Evolutionary conservation across 495 filamentous ascomycete species (phyloP), one percentile per base, ranked within the genome.

Genomic region (Corynascus novoguineensis): DNA sequence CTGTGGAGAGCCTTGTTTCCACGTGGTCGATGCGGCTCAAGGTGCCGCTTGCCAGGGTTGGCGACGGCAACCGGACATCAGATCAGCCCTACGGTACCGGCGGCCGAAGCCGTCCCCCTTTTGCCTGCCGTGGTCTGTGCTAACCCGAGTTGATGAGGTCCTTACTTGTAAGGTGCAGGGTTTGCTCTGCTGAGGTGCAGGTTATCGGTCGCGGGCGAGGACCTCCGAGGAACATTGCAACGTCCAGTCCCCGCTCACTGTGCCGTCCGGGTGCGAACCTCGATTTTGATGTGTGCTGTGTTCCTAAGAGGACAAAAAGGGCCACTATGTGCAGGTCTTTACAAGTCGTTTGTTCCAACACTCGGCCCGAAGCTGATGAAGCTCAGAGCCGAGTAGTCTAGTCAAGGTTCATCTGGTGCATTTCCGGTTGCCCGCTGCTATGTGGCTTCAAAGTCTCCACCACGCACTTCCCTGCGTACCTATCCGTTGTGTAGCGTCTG

Each of bases 1-100:
- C 54, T 65, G 64, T 63, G 67, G 60, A 55, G 65, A 62, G 60
- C 57, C 55, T 10, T 57, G 38, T 54, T 56, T 41, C 44, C 62
- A 64, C 61, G 59, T 64, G 64, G 60, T 40, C 50, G 58, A 61
- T 68, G 64, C 64, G 64, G 67, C 64, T 67, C 66, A 60, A 65
- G 38, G 15, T 28, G n/a, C 24, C 48, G 48, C 41, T 17, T 27
- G 25, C 27, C 58, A 44, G 57, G 25, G 42, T 11, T 29, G 34
- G 57, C 25, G 27, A 28, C 7, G 34, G 44, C 17, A 28, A 31
- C 44, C 47, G 31, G 52, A 47, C 50, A n/a, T 49, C 44, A 34
- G 31, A 29, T 38, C 52, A 56, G 58, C 58, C 45, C 49, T 53
- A 46, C 22, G 41, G 27, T 17, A 35, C 17, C 42, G 25, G n/a